Base-by-base conservation (phyloP, 2,329 filamentous ascomycete species). In the Ophiosphaerella korrae region DNA sequence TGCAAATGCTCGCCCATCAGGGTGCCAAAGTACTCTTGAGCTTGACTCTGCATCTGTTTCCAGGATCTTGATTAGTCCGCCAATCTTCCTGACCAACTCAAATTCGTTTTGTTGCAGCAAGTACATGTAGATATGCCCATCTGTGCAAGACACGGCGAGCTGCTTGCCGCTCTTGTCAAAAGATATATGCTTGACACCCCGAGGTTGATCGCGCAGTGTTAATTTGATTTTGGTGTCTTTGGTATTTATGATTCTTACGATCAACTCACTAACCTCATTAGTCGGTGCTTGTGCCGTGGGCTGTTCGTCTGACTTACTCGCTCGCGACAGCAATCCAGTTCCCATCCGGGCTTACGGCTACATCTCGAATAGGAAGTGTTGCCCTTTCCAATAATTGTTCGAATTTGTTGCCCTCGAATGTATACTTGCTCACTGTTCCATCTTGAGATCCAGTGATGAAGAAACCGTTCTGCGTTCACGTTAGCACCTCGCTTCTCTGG, bases 301-400 rank as follows among this genome's bases (percentile, higher is more conserved):
- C 5, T 14, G 3, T 7, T 2, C 14, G n/a, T 3, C 7, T 7
- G 9, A 77, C 83, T 60, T 73, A 86, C 84, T 97, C 95, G 80
- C 92, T 97, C n/a, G 92, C 92, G 23, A 97, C 91, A 26, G 94
- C 94, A 58, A 88, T 90, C 92, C 92, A 97, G 64, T 89, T 84
- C 0, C 84, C 83, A 70, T 97, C 89, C 2, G 85, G 83, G 2
- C 91, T 92, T 12, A 99, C 78, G 3, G 90, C 87, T 45, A 99
- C 80, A 71, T 97, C 92, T 66, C 94, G 85, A 29, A 97, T 85
- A 0, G 94, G 90, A 2, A 97, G 78, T n/a, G 91, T 87, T 50
- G 88, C 90, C 58, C 94, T 87, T 23, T 92, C 83, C 43, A 99
- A 83, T 59, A 95, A 88, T 52, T 88, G 87, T 55, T 96, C 90